These are phyloP conservation scores for Tricholoma saponaceum DNA, from an alignment of 768 basidiomycete species.

Conservation along the genomic window DNA sequence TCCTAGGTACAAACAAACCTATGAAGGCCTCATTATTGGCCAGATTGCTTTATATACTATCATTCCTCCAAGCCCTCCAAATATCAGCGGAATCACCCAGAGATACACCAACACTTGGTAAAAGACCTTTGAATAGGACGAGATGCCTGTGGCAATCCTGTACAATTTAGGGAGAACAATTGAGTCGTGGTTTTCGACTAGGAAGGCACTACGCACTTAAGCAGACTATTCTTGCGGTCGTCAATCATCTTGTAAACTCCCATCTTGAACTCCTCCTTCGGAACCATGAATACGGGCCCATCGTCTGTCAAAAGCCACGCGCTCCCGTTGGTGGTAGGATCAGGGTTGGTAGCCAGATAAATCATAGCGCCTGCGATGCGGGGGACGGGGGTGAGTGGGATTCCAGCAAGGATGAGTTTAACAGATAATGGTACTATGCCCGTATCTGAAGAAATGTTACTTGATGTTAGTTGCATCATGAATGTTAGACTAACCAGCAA, in stretches of 20 bases:
- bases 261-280: slow-evolving; percentile 41
- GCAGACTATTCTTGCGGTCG: slow-evolving; percentile 30
- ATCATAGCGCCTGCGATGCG: slow-evolving; percentile 52
- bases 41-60: background rate
- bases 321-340: slow-evolving; percentile 39
- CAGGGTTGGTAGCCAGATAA: slow-evolving; percentile 43
- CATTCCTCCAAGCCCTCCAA: background rate
- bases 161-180: background rate
- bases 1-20: background rate
- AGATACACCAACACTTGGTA: slow-evolving; percentile 21
- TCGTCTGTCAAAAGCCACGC: slow-evolving; percentile 47
- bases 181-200: background rate
- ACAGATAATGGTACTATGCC: slow-evolving; percentile 35
- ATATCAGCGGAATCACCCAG: background rate
- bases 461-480: background rate
- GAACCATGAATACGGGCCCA: slow-evolving; percentile 44
- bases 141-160: slow-evolving; percentile 22
- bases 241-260: slow-evolving; percentile 54
- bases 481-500: slow-evolving; percentile 35
- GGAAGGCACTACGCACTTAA: slow-evolving; percentile 21
- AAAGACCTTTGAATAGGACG: slow-evolving; percentile 23
- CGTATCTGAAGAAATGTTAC: slow-evolving; percentile 34
- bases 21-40: background rate
- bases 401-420: slow-evolving; percentile 44
- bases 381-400: slow-evolving; percentile 42